Conservation (phyloP, 2,329 filamentous ascomycete species). For the Calcarisporium arbuscula region DNA sequence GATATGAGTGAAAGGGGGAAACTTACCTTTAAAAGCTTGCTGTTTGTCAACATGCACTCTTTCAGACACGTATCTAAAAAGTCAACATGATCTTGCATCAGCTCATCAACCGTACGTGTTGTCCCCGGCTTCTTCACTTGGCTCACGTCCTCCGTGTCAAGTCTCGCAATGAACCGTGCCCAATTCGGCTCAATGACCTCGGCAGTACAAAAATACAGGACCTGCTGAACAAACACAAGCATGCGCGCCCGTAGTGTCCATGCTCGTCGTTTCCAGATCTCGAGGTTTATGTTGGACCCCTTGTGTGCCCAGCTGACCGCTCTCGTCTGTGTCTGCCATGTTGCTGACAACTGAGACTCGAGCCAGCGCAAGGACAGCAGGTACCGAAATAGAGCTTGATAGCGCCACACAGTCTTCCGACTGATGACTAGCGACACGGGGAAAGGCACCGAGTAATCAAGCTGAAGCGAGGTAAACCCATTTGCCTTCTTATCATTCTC, state of each 20-base stretch:
- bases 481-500: conserved; percentile 82
- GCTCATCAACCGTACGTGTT: conserved; percentile 79
- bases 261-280: conserved; percentile 87
- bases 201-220: conserved; percentile 92
- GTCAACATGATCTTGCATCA: conserved; percentile 99
- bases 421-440: conserved; percentile 93
- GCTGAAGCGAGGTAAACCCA: conserved; percentile 86
- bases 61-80: conserved; percentile 97
- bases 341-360: conserved; percentile 77
- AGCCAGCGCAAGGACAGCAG: conserved; percentile 83
- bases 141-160: conserved; percentile 55
- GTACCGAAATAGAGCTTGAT: conserved; percentile 93
- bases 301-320: conserved; percentile 76
- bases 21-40: conserved; percentile 80
- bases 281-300: conserved; percentile 65
- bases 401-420: conserved; percentile 92
- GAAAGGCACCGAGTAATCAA: conserved; percentile 92
- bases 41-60: conserved; percentile 98
- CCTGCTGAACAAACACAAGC: conserved; percentile 94
- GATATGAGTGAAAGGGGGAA: not conserved
- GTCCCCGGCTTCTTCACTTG: conserved; percentile 22
- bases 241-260: conserved; percentile 91
- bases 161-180: conserved; percentile 83
- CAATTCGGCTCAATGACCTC: conserved; percentile 98
- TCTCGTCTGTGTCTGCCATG: conserved; percentile 87